Base-by-base conservation (phyloP, 805 yeast genomes). In the Millerozyma acaciae region DNA sequence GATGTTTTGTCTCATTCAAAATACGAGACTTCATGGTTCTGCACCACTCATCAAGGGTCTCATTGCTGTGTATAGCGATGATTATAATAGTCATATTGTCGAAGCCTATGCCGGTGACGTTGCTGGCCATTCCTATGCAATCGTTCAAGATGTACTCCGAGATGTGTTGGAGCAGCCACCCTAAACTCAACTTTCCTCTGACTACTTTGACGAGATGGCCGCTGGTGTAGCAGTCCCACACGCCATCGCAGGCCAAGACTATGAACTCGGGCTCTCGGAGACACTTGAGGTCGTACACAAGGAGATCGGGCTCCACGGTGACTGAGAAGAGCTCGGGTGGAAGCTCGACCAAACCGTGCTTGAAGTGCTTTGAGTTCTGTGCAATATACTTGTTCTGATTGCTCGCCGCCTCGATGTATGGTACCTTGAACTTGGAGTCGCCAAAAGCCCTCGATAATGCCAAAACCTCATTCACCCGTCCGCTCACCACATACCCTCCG, bases 61-160 rank as follows among this genome's bases (percentile, higher is more conserved):
- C 51, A 14, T 39, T 35, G 21, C 66, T 65, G 48, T 81, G 85
- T 22, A 80, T 50, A 1, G 83, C 83, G 6, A 83, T 69, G 5
- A 84, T 72, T n/a, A 80, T 69, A 13, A 81, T 62, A 0, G 89
- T 82, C 90, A 84, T 84, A 49, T 84, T 84, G 53, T 84, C 94
- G 46, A 80, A 83, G 1, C 94, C 94, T 16, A 82, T 74, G 2
- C 93, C 93, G 0, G 90, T 84, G 19, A 73, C 68, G 21, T 81
- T 78, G 43, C 80, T 75, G 1, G 90, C 89, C 73, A 78, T 75
- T 5, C 76, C 69, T 32, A 84, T 70, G 36, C 87, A 78, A 40
- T 75, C 78, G 43, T 81, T 84, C 34, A 84, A 55, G 2, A 83
- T 54, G 35, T 70, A 68, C 32, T 78, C 80, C 13, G 74, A 67